These are phyloP conservation scores for Populus hybrid DNA, from an alignment of 441 rosid genomes.

Conservation along the genomic window DNA sequence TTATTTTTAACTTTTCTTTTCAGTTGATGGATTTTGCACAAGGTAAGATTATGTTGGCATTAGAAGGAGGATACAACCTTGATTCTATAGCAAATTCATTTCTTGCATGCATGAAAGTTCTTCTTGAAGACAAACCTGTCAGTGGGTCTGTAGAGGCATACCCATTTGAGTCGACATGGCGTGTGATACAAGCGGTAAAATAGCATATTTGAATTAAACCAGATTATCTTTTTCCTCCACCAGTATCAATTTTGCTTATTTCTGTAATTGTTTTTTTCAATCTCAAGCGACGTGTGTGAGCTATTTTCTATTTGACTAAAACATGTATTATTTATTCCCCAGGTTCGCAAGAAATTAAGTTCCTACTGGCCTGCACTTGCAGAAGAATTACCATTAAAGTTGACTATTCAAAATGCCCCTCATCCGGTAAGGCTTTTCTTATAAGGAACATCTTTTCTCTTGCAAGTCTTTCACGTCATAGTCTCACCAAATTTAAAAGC, in stretches of 20 bases:
- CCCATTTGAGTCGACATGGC: slow-evolving; percentile 90
- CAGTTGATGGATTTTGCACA: slow-evolving; percentile 84
- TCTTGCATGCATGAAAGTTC: slow-evolving; percentile 82
- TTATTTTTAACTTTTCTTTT: slow-evolving; percentile 7
- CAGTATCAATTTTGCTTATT: slow-evolving; percentile 5
- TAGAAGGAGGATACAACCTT: slow-evolving; percentile 98
- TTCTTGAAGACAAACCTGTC: slow-evolving; percentile 54
- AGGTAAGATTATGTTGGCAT: slow-evolving; percentile 79
- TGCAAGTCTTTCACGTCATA: neutral
- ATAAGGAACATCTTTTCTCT: neutral
- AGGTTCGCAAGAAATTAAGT: slow-evolving; percentile 71
- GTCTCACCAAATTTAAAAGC: neutral
- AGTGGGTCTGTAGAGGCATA: slow-evolving; percentile 58
- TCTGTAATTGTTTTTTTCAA: neutral
- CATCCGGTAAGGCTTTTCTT: slow-evolving; percentile 36
- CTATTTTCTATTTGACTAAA: slow-evolving; percentile 10
- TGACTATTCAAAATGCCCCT: slow-evolving; percentile 54
- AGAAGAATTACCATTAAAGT: slow-evolving; percentile 59
- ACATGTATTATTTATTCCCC: slow-evolving; percentile 20
- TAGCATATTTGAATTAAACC: slow-evolving; percentile 8
- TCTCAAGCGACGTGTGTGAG: neutral
- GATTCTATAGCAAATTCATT: slow-evolving; percentile 75
- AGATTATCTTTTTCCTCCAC: neutral
- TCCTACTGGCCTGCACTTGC: slow-evolving; percentile 73
- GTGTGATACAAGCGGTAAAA: slow-evolving; percentile 69